Conservation (phyloP, 768 basidiomycete genomes). For the Phylloporus arenicola region DNA sequence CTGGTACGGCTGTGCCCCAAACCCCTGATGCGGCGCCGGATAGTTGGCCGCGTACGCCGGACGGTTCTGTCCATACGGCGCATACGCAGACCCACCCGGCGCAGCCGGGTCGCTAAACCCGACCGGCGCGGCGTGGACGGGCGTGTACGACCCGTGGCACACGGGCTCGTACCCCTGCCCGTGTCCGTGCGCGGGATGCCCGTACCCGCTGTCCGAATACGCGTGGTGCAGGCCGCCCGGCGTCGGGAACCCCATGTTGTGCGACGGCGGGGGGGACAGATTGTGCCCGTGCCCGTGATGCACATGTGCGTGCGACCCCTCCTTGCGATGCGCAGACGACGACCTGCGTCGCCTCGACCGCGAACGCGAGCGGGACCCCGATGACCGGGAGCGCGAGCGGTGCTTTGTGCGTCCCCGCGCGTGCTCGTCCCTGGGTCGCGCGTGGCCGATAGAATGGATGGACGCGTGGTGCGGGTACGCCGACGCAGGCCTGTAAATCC, state of each 20-base stretch:
- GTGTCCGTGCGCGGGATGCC: not conserved
- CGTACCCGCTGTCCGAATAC: not conserved
- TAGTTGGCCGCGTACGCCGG: not conserved
- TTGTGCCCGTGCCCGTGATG: not conserved
- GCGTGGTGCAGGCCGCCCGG: not conserved
- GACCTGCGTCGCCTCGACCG: not conserved
- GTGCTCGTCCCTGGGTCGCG: not conserved
- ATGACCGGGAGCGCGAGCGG: not conserved
- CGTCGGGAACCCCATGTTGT: not conserved
- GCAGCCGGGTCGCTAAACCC: not conserved
- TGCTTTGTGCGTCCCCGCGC: not conserved
- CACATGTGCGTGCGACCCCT: not conserved
- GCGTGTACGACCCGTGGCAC: conserved; percentile 1
- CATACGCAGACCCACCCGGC: not conserved
- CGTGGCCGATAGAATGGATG: not conserved
- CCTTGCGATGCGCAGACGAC: not conserved
- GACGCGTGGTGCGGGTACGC: not conserved
- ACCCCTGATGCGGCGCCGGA: too few relatives aligned
- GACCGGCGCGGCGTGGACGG: conserved; percentile 2
- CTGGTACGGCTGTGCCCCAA: not conserved
- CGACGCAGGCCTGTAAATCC: not conserved
- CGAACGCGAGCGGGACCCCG: conserved; percentile 14
- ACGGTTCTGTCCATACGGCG: not conserved
- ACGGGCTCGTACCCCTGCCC: not conserved
- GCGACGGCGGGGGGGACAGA: not conserved